Base-by-base conservation (phyloP, 805 yeast genomes). In the Martiniozyma abietophila region DNA sequence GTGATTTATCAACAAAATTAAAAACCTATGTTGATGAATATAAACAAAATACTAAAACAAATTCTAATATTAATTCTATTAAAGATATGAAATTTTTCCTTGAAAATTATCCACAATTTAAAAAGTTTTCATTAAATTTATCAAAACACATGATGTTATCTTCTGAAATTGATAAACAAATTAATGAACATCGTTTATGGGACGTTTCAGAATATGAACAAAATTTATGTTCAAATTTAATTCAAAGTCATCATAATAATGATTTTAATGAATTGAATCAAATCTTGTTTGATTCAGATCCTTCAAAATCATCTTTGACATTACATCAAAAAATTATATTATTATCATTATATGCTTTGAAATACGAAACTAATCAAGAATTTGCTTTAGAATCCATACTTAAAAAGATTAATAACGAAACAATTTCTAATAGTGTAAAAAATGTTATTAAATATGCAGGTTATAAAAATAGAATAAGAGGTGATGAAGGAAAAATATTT, bases 51-150 rank as follows among this genome's bases (percentile, higher is more conserved):
- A 82, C 96, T 1, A 81, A 86, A 47, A 71, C 79, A 15, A 74
- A 76, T 34, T 74, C 74, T 30, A 75, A 77, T 41, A 69, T 89
- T 42, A 76, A 76, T 43, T 77, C 92, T 24, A 74, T 92, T 29
- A 76, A 82, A 14, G 98, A 92, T 49, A 81, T 92, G 74, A 92
- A 89, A 56, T 75, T 76, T 47, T 83, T 89, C 49, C 76, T 92
- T 37, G 95, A 88, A 39, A 84, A 84, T 42, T 86, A 81, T 49
- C 99, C 99, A 2, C 98, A 92, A 53, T 88, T 83, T 54, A 79
- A 85, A 45, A 85, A 82, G 51, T 64, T 89, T 22, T 81, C 94
- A 8, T 76, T 84, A 22, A 89, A 88, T 53, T 85, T 92, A 8
- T 72, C 94, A 20, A 92, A 89, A 50, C 98, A 92, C 57, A 86